Evolutionary conservation across 441 rosid genomes (phyloP).

Genomic region (Erodium trifolium): DNA sequence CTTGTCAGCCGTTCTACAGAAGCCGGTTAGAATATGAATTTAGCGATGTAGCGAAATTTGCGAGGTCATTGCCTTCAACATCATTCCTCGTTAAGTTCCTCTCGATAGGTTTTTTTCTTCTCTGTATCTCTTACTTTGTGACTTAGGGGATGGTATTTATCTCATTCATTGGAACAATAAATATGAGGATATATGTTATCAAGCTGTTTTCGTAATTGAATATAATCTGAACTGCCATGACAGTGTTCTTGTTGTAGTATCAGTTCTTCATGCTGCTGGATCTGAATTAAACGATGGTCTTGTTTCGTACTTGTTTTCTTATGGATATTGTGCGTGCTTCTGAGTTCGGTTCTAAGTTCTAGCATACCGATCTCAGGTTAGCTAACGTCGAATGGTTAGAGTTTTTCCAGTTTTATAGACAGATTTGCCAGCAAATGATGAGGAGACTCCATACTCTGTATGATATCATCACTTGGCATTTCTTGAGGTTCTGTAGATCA

Average conservation of each 20-base stretch:
- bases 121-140: constrained; percentile 18
- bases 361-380: no score
- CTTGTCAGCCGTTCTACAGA: constrained; percentile 86
- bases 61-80: constrained; percentile 17
- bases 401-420: no score
- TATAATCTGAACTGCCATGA: not conserved
- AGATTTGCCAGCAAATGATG: no score
- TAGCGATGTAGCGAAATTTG: constrained; percentile 16
- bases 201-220: not conserved
- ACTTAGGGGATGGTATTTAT: constrained; percentile 12
- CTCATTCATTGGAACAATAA: constrained; percentile 14
- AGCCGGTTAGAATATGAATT: constrained; percentile 61
- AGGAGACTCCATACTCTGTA: no score
- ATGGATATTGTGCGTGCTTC: no score
- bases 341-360: no score
- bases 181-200: constrained; percentile 5
- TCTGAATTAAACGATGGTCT: not conserved
- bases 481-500: no score
- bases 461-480: no score
- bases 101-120: constrained; percentile 12
- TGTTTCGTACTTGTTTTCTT: no score
- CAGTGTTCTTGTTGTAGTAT: not conserved
- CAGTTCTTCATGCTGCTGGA: not conserved
- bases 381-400: no score
- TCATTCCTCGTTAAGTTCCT: constrained; percentile 23